Percentiles rank a stretch among this genome's conserved stretches.
These are phyloP conservation scores for Casuarina glauca DNA, from an alignment of 306 rosid genomes.

Conservation along the genomic window DNA sequence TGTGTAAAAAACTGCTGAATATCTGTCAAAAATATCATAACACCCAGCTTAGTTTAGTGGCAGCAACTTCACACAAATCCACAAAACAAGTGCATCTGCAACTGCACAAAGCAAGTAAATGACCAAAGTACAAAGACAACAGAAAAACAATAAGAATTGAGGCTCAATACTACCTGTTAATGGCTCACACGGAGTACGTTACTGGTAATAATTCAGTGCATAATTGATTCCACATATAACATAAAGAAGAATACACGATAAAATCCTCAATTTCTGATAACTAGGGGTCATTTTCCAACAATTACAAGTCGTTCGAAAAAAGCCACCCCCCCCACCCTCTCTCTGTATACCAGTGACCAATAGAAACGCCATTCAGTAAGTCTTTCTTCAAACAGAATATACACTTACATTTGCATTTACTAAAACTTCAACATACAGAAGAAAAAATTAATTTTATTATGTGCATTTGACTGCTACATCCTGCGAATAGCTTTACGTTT, in stretches of 20 bases:
- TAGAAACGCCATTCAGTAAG: too few relatives aligned
- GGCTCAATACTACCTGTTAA: background rate
- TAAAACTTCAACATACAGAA: too few relatives aligned
- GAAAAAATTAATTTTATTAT: too few relatives aligned
- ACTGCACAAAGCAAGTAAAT: background rate
- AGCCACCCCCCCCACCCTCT: too few relatives aligned
- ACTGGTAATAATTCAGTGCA: background rate
- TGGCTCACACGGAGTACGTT: background rate
- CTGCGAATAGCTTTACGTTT: background rate
- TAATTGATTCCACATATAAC: background rate
- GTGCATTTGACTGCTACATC: background rate
- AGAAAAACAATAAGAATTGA: background rate
- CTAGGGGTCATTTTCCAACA: too few relatives aligned
- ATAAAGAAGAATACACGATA: background rate
- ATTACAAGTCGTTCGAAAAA: too few relatives aligned
- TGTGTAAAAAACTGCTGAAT: conserved; percentile 65
- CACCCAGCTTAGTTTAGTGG: conserved; percentile 16
- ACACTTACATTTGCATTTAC: too few relatives aligned
- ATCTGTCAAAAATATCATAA: conserved; percentile 50
- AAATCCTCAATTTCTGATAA: background rate
- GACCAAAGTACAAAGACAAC: conserved; percentile 6
- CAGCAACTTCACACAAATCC: background rate
- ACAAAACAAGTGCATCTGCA: background rate
- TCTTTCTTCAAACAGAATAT: too few relatives aligned
- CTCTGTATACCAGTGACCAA: too few relatives aligned